A percentile compares a stretch with the other conserved stretches of the same genome.
Evolutionary conservation across 495 filamentous ascomycete genomes (phyloP).

Genomic region (Xylaria flabelliformis): DNA sequence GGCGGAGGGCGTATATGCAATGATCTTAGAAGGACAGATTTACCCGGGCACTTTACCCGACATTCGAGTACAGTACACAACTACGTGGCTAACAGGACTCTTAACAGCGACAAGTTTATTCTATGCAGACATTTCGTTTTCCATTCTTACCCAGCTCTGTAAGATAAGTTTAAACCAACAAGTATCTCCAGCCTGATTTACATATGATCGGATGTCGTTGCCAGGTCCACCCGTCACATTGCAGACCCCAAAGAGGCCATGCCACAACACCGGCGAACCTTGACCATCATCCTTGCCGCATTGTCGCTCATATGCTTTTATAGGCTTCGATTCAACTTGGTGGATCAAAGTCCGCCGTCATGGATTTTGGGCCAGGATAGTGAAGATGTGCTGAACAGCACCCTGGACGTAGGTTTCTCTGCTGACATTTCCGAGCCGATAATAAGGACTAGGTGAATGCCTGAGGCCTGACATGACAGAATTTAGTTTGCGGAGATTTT

Average conservation of each 20-base stretch:
- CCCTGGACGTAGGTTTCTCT: not conserved
- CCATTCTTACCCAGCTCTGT: not conserved
- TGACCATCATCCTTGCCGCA: not conserved
- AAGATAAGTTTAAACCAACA: not conserved
- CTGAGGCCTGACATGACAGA: not conserved
- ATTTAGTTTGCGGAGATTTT: conserved; percentile 65
- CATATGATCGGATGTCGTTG: not conserved
- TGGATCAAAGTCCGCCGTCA: not conserved
- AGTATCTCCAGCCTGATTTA: not conserved
- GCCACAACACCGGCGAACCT: conserved; percentile 3
- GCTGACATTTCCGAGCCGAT: not conserved
- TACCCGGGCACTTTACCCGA: conserved; percentile 22
- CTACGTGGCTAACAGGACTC: too few species aligned
- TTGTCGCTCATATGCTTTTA: conserved; percentile 1
- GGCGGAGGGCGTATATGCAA: not conserved
- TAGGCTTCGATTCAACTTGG: not conserved
- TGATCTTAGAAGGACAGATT: not conserved
- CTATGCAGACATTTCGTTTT: not conserved
- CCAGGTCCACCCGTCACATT: not conserved
- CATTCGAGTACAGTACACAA: not conserved
- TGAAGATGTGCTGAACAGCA: conserved; percentile 8
- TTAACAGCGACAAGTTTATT: not conserved
- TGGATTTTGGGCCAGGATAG: not conserved
- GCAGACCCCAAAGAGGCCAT: not conserved
- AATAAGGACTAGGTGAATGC: not conserved